Evolutionary conservation across 2,329 filamentous ascomycete genomes (phyloP).

Genomic region (Aspergillus sp.): DNA sequence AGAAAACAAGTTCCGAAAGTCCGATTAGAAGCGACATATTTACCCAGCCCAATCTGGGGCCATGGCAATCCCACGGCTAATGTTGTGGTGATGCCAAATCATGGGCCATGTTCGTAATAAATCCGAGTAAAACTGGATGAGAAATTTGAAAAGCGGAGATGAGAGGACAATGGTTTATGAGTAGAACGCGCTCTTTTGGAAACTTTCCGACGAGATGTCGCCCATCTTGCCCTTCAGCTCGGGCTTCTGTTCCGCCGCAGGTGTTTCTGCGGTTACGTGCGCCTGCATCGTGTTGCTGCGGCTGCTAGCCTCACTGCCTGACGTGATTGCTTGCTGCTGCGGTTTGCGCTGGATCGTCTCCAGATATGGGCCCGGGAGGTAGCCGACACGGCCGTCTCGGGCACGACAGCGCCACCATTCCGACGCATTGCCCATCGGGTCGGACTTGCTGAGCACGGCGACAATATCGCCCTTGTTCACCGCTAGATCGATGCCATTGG

Average conservation of each 20-base stretch:
- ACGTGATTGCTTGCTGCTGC: constrained; percentile 45
- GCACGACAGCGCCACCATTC: constrained; percentile 98
- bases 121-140: constrained; percentile 3
- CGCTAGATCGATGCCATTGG: constrained; percentile 77
- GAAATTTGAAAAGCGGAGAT: not conserved
- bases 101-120: not conserved
- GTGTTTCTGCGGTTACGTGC: constrained; percentile 19
- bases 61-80: no score
- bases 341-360: constrained; percentile 66
- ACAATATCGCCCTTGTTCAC: constrained; percentile 96
- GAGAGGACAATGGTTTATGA: constrained; percentile 45
- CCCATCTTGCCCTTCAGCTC: constrained; percentile 59
- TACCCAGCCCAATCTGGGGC: not conserved
- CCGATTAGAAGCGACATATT: not conserved
- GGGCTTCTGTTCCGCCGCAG: constrained; percentile 43
- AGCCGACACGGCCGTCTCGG: constrained; percentile 85
- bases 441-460: constrained; percentile 86
- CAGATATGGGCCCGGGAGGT: constrained; percentile 86
- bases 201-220: constrained; percentile 67
- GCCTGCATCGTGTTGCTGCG: constrained; percentile 56
- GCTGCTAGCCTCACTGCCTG: constrained; percentile 44
- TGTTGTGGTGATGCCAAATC: not conserved
- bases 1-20: not conserved
- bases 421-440: constrained; percentile 85
- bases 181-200: constrained; percentile 70